phyloP scores from a whole-genome alignment of 352 stramenopile species.

The Pythium aristosporum region DNA sequence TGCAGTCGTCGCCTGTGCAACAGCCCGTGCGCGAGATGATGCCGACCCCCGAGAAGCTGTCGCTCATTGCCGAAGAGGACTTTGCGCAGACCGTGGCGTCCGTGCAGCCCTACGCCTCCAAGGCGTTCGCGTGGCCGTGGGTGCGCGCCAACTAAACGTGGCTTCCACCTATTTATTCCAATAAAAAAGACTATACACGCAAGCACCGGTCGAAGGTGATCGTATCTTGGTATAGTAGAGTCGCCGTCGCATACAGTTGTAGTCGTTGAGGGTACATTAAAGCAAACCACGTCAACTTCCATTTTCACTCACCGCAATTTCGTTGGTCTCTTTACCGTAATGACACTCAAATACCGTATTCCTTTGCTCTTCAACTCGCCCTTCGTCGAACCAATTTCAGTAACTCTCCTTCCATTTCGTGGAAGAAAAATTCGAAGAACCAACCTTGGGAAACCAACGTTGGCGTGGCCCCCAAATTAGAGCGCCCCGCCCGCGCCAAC shows the following conservation, averaged over 20 bases:
- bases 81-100: conserved; percentile 4
- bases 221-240: background rate
- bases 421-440: conserved; percentile 10
- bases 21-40: conserved; percentile 3
- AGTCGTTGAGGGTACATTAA: too few species aligned
- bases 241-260: too few species aligned
- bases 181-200: background rate
- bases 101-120: conserved; percentile 13
- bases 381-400: background rate
- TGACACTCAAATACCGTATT: too few species aligned
- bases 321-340: too few species aligned
- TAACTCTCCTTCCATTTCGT: background rate
- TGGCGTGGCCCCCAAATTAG: conserved; percentile 10
- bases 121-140: conserved; percentile 27
- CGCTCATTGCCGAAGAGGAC: conserved; percentile 27
- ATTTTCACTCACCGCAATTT: too few species aligned
- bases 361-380: background rate
- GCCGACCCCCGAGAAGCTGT: conserved; percentile 25
- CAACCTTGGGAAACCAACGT: background rate
- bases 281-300: too few species aligned
- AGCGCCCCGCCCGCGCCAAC: conserved; percentile 9
- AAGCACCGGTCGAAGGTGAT: conserved; percentile 16
- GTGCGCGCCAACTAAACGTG: conserved; percentile 25
- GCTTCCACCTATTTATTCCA: background rate
- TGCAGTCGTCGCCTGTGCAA: background rate